These are phyloP conservation scores for Setaria italica DNA, from an alignment of 202 grass and related monocot genomes.

Conservation along the genomic window DNA sequence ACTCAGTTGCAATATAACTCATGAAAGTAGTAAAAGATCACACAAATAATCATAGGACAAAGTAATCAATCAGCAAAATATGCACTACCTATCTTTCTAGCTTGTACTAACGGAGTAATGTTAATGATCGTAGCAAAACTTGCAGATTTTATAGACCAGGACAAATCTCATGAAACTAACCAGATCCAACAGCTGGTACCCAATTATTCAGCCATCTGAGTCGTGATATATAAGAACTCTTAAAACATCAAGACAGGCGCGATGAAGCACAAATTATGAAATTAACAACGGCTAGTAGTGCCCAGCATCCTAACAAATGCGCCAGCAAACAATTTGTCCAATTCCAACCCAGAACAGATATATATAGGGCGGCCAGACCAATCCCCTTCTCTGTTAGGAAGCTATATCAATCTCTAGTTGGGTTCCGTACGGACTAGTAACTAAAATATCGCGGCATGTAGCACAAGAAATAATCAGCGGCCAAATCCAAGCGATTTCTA, in stretches of 20 bases:
- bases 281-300: neutral
- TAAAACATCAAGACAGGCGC: neutral
- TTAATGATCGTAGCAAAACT: neutral
- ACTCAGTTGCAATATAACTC: neutral
- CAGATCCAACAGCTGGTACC: neutral
- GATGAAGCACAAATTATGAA: neutral
- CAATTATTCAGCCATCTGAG: neutral
- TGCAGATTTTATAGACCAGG: neutral
- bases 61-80: neutral
- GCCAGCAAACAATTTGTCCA: neutral
- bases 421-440: neutral
- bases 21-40: neutral
- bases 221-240: conserved; percentile 11
- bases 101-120: neutral
- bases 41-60: neutral
- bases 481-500: conserved; percentile 4
- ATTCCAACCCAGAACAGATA: neutral
- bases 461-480: conserved; percentile 21
- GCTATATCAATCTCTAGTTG: conserved; percentile 23
- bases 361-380: conserved; percentile 4
- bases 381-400: neutral
- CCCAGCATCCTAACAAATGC: neutral
- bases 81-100: neutral
- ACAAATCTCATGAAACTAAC: neutral
- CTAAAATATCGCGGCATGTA: neutral